phyloP scores from a whole-genome alignment of 2,329 filamentous ascomycete genomes.

The Cladosporium sp. region DNA sequence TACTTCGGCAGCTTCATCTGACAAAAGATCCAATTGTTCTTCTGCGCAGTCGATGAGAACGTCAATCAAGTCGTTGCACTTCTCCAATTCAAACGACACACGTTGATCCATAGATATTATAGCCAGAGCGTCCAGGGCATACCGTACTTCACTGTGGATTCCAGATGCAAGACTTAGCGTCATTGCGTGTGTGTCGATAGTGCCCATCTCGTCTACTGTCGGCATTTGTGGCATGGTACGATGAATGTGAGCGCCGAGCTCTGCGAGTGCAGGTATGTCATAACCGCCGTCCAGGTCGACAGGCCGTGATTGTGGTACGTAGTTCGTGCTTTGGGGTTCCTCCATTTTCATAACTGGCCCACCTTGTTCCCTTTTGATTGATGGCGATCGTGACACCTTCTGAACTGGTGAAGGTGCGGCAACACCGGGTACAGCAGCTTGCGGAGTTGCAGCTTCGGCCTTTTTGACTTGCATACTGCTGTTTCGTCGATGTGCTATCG shows the following conservation, averaged over 20 bases:
- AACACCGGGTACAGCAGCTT: conserved; percentile 14
- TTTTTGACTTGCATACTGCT: conserved; percentile 23
- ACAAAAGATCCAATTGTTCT: conserved; percentile 78
- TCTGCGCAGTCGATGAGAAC: conserved; percentile 86
- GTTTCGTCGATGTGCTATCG: conserved; percentile 30
- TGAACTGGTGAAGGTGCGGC: conserved; percentile 27
- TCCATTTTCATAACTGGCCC: conserved; percentile 30
- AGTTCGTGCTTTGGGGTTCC: conserved; percentile 30
- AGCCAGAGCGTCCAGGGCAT: conserved; percentile 80
- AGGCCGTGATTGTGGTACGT: conserved; percentile 22
- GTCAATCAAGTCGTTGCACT: conserved; percentile 85
- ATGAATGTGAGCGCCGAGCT: conserved; percentile 63
- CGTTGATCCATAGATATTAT: conserved; percentile 63
- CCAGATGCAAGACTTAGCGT: conserved; percentile 87
- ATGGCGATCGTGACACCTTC: conserved; percentile 25
- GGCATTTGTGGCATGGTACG: conserved; percentile 72
- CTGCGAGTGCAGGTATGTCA: conserved; percentile 60
- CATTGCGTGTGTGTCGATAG: conserved; percentile 85
- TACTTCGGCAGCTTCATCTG: conserved; percentile 77
- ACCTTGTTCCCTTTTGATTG: conserved; percentile 26
- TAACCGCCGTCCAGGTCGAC: conserved; percentile 59
- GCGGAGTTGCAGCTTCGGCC: conserved; percentile 26
- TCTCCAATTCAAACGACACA: conserved; percentile 63
- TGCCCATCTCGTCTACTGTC: conserved; percentile 69
- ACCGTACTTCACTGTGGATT: conserved; percentile 80